Percentiles rank a stretch among this genome's conserved stretches.
These are phyloP conservation scores for Coemansia sp. DNA, from an alignment of 192 early-diverging fungal genomes.

Conservation along the genomic window DNA sequence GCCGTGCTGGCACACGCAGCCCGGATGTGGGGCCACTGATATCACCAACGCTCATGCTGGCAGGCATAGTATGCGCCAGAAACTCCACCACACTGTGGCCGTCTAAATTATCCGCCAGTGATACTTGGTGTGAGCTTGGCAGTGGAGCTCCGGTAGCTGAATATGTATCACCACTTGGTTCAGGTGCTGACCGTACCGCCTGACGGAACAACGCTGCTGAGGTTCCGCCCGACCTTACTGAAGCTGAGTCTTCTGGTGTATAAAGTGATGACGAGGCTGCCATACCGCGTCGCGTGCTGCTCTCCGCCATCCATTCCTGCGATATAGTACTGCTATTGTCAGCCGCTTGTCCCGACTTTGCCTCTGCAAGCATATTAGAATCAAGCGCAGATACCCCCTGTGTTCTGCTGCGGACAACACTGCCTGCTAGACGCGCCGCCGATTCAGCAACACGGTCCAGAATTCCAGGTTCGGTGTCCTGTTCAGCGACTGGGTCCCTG, in stretches of 20 bases:
- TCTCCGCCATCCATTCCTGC: conserved; percentile 27
- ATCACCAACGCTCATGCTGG: conserved; percentile 31
- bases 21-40: conserved; percentile 1
- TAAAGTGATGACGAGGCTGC: conserved; percentile 49
- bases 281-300: conserved; percentile 15
- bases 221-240: conserved; percentile 23
- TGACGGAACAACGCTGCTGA: conserved; percentile 71
- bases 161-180: background rate
- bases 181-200: conserved; percentile 8
- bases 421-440: conserved; percentile 30
- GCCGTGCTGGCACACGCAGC: background rate
- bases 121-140: conserved; percentile 85
- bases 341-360: conserved; percentile 19
- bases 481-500: background rate
- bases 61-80: conserved; percentile 36
- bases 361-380: conserved; percentile 20
- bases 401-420: conserved; percentile 12
- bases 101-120: conserved; percentile 59
- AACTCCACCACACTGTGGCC: conserved; percentile 36
- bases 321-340: conserved; percentile 12
- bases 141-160: conserved; percentile 19
- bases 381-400: conserved; percentile 13
- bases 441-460: conserved; percentile 34
- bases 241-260: background rate
- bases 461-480: background rate